Evolutionary conservation across 768 basidiomycete species (phyloP), one percentile per base, ranked within the genome.

Genomic region (Russula virescens): DNA sequence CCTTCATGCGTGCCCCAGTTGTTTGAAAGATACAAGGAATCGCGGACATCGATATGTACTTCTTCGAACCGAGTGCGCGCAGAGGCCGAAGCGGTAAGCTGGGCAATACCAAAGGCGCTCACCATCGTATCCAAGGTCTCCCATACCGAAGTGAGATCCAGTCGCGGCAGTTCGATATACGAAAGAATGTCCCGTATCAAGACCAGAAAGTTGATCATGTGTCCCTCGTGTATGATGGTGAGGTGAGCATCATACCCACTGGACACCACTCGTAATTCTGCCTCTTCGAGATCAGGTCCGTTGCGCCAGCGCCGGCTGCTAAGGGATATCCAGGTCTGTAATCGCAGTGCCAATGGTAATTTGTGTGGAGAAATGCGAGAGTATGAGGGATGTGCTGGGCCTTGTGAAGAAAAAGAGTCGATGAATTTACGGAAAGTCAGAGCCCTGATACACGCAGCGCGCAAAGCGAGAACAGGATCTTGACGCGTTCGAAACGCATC

Each of bases 61-160:
- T 58, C 57, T 58, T 58, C 47, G 47, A 58, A 48, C 18, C 57
- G 57, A 42, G 47, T 25, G 47, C 21, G 26, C 18, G 57, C 57
- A 6, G 21, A 25, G 28, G 57, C 35, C 5, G 57, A 58, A 13
- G 38, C 25, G 4, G 47, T 21, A 42, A 46, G 35, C 25, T 58
- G 57, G 25, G 47, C 26, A 21, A 40, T 40, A 18, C 16, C 42
- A 5, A 58, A 42, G 26, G 47, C 16, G 57, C 25, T 46, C 10
- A 58, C 47, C 47, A 58, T 38, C 1, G 57, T 58, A 10, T 50
- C 57, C 48, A 58, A 35, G 34, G 57, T 49, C 48, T 58, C 57
- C 35, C 47, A 58, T 34, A 50, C 35, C n/a, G 19, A 19, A 40
- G 38, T 40, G 34, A 58, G 47, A n/a, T 58, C 57, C 34, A 58